These are phyloP conservation scores for Loxodes magnus DNA, from an alignment of 73 alveolate genomes.

Conservation along the genomic window DNA sequence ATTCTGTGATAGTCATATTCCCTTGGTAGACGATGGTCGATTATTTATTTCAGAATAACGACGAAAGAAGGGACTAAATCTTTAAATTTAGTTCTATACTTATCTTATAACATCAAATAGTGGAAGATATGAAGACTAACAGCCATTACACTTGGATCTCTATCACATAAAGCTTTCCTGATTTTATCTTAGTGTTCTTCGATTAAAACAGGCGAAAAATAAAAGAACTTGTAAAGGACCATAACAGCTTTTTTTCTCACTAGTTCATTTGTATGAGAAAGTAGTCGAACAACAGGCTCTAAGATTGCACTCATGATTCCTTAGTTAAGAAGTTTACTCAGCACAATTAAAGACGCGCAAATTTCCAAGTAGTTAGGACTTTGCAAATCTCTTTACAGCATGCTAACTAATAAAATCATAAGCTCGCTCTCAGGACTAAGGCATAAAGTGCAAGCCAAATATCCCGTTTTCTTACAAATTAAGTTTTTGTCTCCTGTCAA, in stretches of 20 bases:
- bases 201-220: background rate
- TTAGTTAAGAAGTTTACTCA: conserved; percentile 71
- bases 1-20: conserved; percentile 96
- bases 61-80: conserved; percentile 87
- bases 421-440: conserved; percentile 73
- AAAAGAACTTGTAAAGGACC: background rate
- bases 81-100: conserved; percentile 60
- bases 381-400: conserved; percentile 88
- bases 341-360: conserved; percentile 71
- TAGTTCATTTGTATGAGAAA: conserved; percentile 81
- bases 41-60: conserved; percentile 67
- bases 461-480: conserved; percentile 50
- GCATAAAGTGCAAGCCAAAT: conserved; percentile 87
- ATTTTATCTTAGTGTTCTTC: conserved; percentile 23
- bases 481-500: conserved; percentile 51
- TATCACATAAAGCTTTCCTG: conserved; percentile 68
- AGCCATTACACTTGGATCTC: conserved; percentile 81
- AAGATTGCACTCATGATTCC: conserved; percentile 70
- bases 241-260: conserved; percentile 77
- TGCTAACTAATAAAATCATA: conserved; percentile 83
- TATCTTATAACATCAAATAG: conserved; percentile 29
- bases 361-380: conserved; percentile 81
- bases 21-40: conserved; percentile 79
- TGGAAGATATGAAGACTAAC: conserved; percentile 57
- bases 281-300: conserved; percentile 73